Percentiles rank a stretch among this genome's conserved stretches.
Conservation (phyloP, 140 eudicot species). For the Oenanthe javanica region DNA sequence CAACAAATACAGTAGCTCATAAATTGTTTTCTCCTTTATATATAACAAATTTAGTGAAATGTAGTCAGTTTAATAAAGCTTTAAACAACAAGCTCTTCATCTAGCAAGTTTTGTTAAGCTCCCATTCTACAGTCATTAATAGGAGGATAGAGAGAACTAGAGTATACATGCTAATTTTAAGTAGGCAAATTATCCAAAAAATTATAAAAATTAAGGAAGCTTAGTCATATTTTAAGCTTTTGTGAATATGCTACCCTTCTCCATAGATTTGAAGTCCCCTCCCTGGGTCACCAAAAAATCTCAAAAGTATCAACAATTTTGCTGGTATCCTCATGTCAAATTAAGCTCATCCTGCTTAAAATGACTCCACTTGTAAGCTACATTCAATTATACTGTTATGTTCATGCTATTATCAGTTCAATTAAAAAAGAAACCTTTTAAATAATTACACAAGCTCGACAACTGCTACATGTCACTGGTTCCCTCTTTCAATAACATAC, state of each 20-base stretch:
- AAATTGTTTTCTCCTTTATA: not conserved
- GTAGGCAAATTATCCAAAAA: no score
- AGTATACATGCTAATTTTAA: not conserved
- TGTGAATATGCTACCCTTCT: not conserved
- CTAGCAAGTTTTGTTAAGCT: not conserved
- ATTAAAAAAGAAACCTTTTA: not conserved
- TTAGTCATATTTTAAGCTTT: not conserved
- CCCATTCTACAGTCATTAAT: not conserved
- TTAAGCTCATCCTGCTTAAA: not conserved
- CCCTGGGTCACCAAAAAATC: not conserved
- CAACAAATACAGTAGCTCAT: conserved; percentile 3
- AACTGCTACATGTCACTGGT: not conserved
- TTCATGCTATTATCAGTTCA: not conserved
- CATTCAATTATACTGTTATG: not conserved
- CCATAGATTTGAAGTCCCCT: not conserved
- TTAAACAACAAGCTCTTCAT: not conserved
- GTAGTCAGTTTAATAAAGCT: no score
- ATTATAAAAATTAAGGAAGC: not conserved
- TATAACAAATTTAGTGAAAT: not conserved
- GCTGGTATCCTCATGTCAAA: not conserved
- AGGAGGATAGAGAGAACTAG: not conserved
- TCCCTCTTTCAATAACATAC: not conserved
- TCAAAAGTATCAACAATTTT: not conserved
- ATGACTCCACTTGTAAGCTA: not conserved
- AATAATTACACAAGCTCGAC: not conserved